Conservation (phyloP, 164 flowering plant genomes). For the Cinnamomum chago region DNA sequence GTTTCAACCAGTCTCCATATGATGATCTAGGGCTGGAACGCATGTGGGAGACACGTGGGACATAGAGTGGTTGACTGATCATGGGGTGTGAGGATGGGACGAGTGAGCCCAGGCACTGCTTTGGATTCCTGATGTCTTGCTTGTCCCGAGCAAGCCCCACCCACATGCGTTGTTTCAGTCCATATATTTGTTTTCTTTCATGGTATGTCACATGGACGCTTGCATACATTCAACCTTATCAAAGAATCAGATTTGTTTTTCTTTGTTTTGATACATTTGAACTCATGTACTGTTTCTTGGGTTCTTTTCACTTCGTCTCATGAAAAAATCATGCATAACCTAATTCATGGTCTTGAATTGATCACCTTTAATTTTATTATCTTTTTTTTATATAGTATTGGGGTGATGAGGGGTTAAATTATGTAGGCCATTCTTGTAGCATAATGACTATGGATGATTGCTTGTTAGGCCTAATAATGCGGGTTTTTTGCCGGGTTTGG, state of each 20-base stretch:
- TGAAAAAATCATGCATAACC: not conserved
- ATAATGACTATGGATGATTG: not conserved
- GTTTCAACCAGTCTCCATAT: not conserved
- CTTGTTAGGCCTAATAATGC: not conserved
- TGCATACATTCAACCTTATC: slow-evolving; percentile 2
- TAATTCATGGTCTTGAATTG: too few relatives aligned
- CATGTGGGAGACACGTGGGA: not conserved
- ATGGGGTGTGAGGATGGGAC: not conserved
- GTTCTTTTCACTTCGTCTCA: not conserved
- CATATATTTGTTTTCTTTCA: not conserved
- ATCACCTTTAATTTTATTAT: too few relatives aligned
- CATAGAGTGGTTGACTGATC: not conserved
- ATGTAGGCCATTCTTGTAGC: not conserved
- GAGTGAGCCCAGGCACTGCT: not conserved
- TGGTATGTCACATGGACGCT: not conserved
- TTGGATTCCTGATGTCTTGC: slow-evolving; percentile 1
- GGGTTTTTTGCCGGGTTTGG: not conserved
- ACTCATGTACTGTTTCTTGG: not conserved
- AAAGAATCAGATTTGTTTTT: not conserved
- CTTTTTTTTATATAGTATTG: too few relatives aligned
- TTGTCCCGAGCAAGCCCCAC: slow-evolving; percentile 3
- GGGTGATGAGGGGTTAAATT: not conserved
- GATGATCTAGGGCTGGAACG: not conserved
- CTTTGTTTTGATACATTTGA: not conserved
- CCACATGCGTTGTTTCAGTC: not conserved